These are phyloP conservation scores for Ceratobasidium theobromae DNA, from an alignment of 1,284 basidiomycete species.

Conservation along the genomic window DNA sequence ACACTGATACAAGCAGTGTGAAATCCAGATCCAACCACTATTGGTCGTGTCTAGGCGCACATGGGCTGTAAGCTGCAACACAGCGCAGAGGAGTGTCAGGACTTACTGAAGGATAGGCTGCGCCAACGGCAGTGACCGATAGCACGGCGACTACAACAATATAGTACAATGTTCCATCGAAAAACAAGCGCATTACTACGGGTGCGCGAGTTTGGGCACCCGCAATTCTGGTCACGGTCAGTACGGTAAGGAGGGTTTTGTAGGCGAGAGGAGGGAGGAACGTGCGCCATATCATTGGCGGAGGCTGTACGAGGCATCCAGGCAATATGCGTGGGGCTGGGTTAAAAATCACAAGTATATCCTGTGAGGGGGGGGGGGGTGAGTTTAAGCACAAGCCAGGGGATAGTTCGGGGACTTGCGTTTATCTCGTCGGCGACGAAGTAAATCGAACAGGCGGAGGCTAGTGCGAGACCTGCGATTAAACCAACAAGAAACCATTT, in stretches of 20 bases:
- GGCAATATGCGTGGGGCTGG: neutral
- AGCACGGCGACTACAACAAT: neutral
- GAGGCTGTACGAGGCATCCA: neutral
- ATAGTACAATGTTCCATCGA: constrained; percentile 21
- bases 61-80: neutral
- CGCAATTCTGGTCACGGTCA: neutral
- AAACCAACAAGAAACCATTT: constrained; percentile 1
- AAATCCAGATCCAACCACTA: constrained; percentile 11
- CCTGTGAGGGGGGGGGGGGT: neutral
- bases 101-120: neutral
- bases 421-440: neutral
- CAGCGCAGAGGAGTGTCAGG: too few species aligned
- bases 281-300: constrained; percentile 1
- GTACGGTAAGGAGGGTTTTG: neutral
- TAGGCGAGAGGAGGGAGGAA: constrained; percentile 9
- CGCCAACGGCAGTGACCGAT: neutral
- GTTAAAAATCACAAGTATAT: neutral
- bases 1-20: constrained; percentile 15
- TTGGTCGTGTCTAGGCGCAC: neutral
- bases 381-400: neutral
- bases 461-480: neutral
- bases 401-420: neutral
- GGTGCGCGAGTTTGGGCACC: neutral
- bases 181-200: constrained; percentile 9
- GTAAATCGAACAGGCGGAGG: neutral